These are phyloP conservation scores for Alternaria arbusti DNA, from an alignment of 2,329 filamentous ascomycete genomes.

Conservation along the genomic window DNA sequence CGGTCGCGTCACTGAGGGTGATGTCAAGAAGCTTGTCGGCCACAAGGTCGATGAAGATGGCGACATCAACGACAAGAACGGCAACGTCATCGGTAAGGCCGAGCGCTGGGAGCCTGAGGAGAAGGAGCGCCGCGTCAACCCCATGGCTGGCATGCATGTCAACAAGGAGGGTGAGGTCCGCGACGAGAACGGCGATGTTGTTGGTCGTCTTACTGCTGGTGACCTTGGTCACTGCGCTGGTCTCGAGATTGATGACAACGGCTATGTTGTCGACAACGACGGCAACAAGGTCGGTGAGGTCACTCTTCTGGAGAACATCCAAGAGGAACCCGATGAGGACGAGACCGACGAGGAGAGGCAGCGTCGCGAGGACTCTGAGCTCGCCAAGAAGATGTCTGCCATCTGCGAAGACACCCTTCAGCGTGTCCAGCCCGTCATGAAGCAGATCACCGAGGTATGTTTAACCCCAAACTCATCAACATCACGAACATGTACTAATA, in stretches of 20 bases:
- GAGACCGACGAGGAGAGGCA: constrained; percentile 55
- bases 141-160: constrained; percentile 63
- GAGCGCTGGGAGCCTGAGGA: constrained; percentile 61
- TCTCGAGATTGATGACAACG: constrained; percentile 60
- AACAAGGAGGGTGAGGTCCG: constrained; percentile 62
- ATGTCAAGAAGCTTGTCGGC: constrained; percentile 58
- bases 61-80: constrained; percentile 61
- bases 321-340: constrained; percentile 60
- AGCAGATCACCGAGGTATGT: constrained; percentile 79
- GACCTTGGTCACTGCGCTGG: constrained; percentile 60
- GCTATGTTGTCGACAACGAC: constrained; percentile 60
- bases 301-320: constrained; percentile 67
- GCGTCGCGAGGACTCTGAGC: constrained; percentile 70
- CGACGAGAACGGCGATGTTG: constrained; percentile 58
- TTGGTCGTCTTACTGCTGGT: constrained; percentile 58
- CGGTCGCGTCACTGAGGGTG: constrained; percentile 58
- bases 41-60: constrained; percentile 60
- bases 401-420: constrained; percentile 82
- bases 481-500: constrained; percentile 30
- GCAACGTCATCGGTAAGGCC: constrained; percentile 60
- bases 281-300: constrained; percentile 70
- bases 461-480: not conserved
- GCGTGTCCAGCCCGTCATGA: constrained; percentile 82
- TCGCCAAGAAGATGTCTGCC: constrained; percentile 75
- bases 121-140: constrained; percentile 63